A percentile compares a stretch with the other conserved stretches of the same genome.
These are phyloP conservation scores for Escovopsis sp. DNA, from an alignment of 2,329 filamentous ascomycete genomes.

Conservation along the genomic window DNA sequence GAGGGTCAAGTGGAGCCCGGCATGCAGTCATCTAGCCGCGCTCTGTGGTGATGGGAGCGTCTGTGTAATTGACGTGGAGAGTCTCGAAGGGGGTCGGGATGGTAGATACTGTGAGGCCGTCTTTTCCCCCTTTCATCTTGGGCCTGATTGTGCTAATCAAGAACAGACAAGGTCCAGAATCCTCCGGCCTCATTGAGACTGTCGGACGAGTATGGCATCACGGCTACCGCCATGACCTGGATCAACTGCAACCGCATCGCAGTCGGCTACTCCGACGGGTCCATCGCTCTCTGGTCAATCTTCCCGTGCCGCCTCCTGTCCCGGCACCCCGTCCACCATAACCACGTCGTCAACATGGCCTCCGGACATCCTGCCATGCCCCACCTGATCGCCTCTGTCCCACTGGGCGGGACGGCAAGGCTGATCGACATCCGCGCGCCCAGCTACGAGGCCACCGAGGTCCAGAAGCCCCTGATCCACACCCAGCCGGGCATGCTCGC, in stretches of 20 bases:
- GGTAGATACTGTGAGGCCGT: conserved; percentile 26
- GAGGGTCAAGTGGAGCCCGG: conserved; percentile 39
- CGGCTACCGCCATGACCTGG: conserved; percentile 41
- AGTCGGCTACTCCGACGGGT: conserved; percentile 41
- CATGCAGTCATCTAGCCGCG: conserved; percentile 31
- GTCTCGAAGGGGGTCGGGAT: conserved; percentile 17
- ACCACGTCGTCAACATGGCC: conserved; percentile 37
- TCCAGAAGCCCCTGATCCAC: conserved; percentile 33
- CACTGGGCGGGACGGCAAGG: conserved; percentile 37
- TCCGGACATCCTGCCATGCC: conserved; percentile 42
- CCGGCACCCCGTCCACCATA: conserved; percentile 38
- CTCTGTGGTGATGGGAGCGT: conserved; percentile 37
- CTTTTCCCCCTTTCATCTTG: background rate
- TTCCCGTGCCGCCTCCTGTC: conserved; percentile 33
- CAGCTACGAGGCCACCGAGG: conserved; percentile 37
- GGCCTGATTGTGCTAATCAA: conserved; percentile 11
- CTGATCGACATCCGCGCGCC: conserved; percentile 39
- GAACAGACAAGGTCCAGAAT: conserved; percentile 28
- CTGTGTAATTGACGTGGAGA: conserved; percentile 26
- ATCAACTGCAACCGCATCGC: conserved; percentile 38
- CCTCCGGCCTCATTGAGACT: conserved; percentile 31
- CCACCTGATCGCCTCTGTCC: conserved; percentile 38
- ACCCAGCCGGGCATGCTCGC: conserved; percentile 38
- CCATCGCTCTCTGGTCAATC: conserved; percentile 41
- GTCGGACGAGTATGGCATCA: conserved; percentile 30